Conservation (phyloP, 495 filamentous ascomycete species). For the Penicillium nucicola region DNA sequence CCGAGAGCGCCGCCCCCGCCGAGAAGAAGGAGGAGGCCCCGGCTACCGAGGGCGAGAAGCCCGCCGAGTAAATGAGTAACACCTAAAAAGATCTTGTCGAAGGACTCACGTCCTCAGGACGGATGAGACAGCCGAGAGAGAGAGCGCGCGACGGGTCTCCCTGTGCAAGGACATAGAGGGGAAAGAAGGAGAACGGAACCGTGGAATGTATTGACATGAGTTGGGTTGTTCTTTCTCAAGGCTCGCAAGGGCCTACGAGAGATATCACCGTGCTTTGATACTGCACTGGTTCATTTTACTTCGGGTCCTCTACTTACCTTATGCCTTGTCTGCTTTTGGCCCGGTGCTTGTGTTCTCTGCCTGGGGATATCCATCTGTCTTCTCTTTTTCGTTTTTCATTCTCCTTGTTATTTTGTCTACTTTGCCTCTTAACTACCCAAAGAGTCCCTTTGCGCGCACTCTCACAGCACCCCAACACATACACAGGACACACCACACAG, state of each 20-base stretch:
- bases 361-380: constrained; percentile 10
- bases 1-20: constrained; percentile 53
- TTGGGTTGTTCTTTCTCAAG: constrained; percentile 8
- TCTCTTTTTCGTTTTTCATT: constrained; percentile 24
- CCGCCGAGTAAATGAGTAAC: constrained; percentile 50
- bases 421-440: constrained; percentile 31
- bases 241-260: constrained; percentile 9
- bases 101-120: constrained; percentile 36
- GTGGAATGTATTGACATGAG: constrained; percentile 8
- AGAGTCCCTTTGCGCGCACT: constrained; percentile 34
- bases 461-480: constrained; percentile 27
- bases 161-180: constrained; percentile 13
- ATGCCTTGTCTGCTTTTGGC: constrained; percentile 8
- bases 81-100: constrained; percentile 32
- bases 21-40: constrained; percentile 59
- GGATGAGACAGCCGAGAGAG: constrained; percentile 23
- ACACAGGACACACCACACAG: constrained; percentile 26
- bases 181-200: constrained; percentile 1
- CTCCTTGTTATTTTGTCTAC: constrained; percentile 31
- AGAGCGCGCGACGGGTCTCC: constrained; percentile 15
- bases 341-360: constrained; percentile 8
- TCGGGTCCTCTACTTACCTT: constrained; percentile 6
- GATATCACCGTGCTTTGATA: constrained; percentile 1
- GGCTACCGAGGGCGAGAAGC: constrained; percentile 57
- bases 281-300: constrained; percentile 5